phyloP scores from a whole-genome alignment of 1,284 basidiomycete genomes.

The Boletellus dicymbophilus region DNA sequence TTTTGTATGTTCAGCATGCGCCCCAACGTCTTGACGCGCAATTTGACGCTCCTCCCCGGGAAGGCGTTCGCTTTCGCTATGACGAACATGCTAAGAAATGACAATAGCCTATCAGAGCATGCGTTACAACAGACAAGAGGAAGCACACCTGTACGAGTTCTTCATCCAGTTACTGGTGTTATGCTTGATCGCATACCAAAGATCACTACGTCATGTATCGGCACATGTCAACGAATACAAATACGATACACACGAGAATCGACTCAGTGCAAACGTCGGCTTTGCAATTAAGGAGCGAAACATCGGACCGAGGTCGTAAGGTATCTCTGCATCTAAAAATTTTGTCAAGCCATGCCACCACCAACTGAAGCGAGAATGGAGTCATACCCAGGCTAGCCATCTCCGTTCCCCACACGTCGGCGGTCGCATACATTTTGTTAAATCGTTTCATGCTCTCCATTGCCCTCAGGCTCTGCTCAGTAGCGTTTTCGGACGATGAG shows the following conservation, averaged over 20 bases:
- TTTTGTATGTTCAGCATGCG: slow-evolving; percentile 28
- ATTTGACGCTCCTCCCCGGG: slow-evolving; percentile 33
- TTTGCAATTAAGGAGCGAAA: slow-evolving; percentile 11
- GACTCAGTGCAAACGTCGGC: slow-evolving; percentile 19
- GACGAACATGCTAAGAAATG: slow-evolving; percentile 38
- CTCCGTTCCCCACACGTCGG: slow-evolving; percentile 52
- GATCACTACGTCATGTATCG: slow-evolving; percentile 19
- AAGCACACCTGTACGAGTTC: slow-evolving; percentile 24
- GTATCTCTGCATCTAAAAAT: slow-evolving; percentile 30
- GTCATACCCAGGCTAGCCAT: slow-evolving; percentile 53
- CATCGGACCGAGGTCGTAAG: slow-evolving; percentile 31
- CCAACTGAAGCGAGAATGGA: background rate
- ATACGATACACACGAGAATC: slow-evolving; percentile 28
- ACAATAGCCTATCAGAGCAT: background rate
- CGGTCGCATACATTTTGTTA: slow-evolving; percentile 32
- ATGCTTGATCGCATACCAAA: slow-evolving; percentile 34
- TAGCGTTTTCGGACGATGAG: slow-evolving; percentile 20
- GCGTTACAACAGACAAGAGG: background rate
- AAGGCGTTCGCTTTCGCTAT: slow-evolving; percentile 41
- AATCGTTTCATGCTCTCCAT: slow-evolving; percentile 43
- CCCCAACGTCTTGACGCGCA: slow-evolving; percentile 26
- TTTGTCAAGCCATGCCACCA: background rate
- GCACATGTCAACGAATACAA: background rate
- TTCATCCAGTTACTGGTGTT: slow-evolving; percentile 35
- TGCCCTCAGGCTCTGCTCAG: slow-evolving; percentile 42